Percentiles rank a stretch among this genome's conserved stretches.
phyloP scores from a whole-genome alignment of 2,329 filamentous ascomycete genomes.

The Ophiocordyceps unilateralis region DNA sequence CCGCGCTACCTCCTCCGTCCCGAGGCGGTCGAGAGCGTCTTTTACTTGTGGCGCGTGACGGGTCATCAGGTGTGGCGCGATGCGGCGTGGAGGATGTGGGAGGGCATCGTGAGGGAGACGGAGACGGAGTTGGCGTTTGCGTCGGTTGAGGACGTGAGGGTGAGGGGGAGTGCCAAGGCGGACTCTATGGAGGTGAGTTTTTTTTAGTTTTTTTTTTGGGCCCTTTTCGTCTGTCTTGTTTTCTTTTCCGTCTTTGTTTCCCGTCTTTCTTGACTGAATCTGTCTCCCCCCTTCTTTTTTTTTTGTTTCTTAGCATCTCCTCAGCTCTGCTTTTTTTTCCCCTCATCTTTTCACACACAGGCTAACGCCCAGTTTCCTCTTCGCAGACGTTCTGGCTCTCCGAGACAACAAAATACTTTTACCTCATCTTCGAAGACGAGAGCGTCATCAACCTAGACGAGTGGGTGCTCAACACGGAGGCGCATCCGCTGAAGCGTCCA shows the following conservation, averaged over 20 bases:
- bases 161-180: constrained; percentile 14
- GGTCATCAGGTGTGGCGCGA: constrained; percentile 26
- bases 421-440: constrained; percentile 50
- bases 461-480: constrained; percentile 47
- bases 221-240: not conserved
- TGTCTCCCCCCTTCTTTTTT: no score
- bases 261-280: no score
- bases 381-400: constrained; percentile 49
- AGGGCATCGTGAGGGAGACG: constrained; percentile 22
- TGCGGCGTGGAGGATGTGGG: constrained; percentile 30
- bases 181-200: constrained; percentile 45
- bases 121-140: constrained; percentile 26
- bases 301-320: no score
- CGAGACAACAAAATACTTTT: constrained; percentile 67
- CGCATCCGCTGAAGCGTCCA: constrained; percentile 28
- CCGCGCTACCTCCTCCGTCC: constrained; percentile 33
- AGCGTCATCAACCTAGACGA: constrained; percentile 49
- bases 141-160: constrained; percentile 19
- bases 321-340: no score
- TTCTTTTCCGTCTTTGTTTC: no score
- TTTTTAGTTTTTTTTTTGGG: not conserved
- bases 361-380: no score
- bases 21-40: constrained; percentile 35
- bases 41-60: constrained; percentile 33
- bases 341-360: no score